Evolutionary conservation across 192 early-diverging fungal genomes (phyloP), one percentile per base, ranked within the genome.

Genomic region (Diversispora eburnea): DNA sequence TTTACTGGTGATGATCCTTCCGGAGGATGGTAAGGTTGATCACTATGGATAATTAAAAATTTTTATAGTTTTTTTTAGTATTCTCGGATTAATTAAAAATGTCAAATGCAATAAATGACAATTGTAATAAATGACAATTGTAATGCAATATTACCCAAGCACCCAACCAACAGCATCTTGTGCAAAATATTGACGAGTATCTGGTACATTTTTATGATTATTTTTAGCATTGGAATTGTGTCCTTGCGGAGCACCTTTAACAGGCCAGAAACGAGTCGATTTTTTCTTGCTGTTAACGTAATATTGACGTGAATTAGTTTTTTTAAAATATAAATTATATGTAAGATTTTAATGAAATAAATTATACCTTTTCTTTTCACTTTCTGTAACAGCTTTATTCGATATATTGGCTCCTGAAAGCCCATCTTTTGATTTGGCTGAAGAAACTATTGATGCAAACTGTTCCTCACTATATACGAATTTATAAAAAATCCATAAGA

Each of bases 111-210:
- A 8, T 52, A 52, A 33, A 13, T 12, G 13, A 59, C 19, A 20
- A 5, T 33, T 9, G 13, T 58, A n/a, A n/a, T n/a, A n/a, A n/a
- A n/a, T n/a, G n/a, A n/a, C n/a, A n/a, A n/a, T 22, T 56, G n/a
- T n/a, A n/a, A n/a, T 56, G 5, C 3, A 9, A 22, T 41, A 17
- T 62, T 62, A 62, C 64, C 90, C 86, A 47, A 93, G 78, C 54
- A 93, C 78, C 89, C 90, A 93, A 67, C 91, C 91, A 25, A 93
- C 89, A 10, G 88, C 78, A 9, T 86, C 80, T 76, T 91, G 89
- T 9, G 90, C 87, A 67, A 84, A 82, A 76, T 89, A 85, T 73
- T 89, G 88, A 75, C 88, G 87, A 48, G 81, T 85, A 72, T 90
- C 88, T 54, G 81, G 82, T 57, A 83, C 83, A 48, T 60, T 76